Evolutionary conservation across 805 yeast species (phyloP), one percentile per base, ranked within the genome.

Genomic region (Candida anglica): DNA sequence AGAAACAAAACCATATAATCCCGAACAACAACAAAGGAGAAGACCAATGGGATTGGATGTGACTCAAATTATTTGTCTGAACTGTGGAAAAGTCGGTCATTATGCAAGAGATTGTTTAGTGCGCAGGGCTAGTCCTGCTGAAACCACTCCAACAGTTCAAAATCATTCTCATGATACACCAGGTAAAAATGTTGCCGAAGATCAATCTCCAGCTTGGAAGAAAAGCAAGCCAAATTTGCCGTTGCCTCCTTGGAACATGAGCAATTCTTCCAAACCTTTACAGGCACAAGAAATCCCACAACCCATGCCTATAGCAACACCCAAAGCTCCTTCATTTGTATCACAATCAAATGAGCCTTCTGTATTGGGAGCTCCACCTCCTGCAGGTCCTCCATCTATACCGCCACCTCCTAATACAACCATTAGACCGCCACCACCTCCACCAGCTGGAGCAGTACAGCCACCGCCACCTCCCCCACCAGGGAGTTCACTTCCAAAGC

Each of bases 21-120:
- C 71, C 2, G 53, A 46, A 37, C 44, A 48, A 21, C 38, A 43
- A 19, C 11, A 25, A 32, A 19, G 33, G 34, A 19, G 37, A 11
- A 34, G 47, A 18, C 56, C 55, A n/a, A 21, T 23, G n/a, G 51
- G 56, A 15, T 42, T 77, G 57, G 68, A 71, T 73, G 33, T 75
- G 64, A 36, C 73, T 52, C 59, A 43, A 29, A 64, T 91, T 27
- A 72, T 80, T 11, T 93, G 98, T 61, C 68, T 77, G 19, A 68
- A 67, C 11, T 91, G 98, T 71, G 95, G 94, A 1, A 73, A 73
- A 34, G 64, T 73, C 18, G 98, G 98, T 1, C 98, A 91, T 60
- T 77, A 79, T 41, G 89, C 95, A 1, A 69, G 87, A 38, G 98
- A 93, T 59, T 93, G 98, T 70, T 75, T 71, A 34, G 68, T 77